Base-by-base conservation (phyloP, 2,329 filamentous ascomycete species). In the Cladosporium sp. region DNA sequence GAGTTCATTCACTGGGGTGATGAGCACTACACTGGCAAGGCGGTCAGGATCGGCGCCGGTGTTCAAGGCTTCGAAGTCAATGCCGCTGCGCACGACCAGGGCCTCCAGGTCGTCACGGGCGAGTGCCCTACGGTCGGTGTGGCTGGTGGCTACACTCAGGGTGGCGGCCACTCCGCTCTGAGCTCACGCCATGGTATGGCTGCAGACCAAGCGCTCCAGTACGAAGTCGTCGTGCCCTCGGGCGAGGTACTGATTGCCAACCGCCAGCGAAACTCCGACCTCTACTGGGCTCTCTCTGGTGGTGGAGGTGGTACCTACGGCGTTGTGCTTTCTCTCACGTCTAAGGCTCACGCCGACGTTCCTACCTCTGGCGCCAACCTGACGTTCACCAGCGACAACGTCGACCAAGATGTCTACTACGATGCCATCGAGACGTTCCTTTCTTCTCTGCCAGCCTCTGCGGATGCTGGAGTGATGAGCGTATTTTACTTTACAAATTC, bases 251-350 rank as follows among this genome's bases (percentile, higher is more conserved):
- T 87, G 1, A 81, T 74, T 1, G 86, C 85, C 0, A 83, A 79
- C 3, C 79, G 78, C 0, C 71, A 71, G 0, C 67, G 82, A 41
- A 85, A 89, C 68, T 66, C 78, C 0, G 87, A 89, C 61, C 78
- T 90, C 1, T 90, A 86, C 77, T 90, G 87, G 87, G 88, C 87
- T 0, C 75, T 89, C 0, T 80, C 80, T 51, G 87, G 87, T 4
- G 86, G 87, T 0, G 87, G 88, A 2, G 84, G 82, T 8, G 85
- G 86, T 14, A 88, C 81, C 38, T 90, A 84, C 68, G 87, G 80
- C 2, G 79, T 88, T 2, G 85, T 89, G 1, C 74, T 82, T 15
- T 85, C 83, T 1, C 79, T 88, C 74, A 88, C 84, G 0, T 77
- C 83, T 44, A 84, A 83, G 67, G 80, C 83, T 1, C 80, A 87